These are phyloP conservation scores for Vitis rupestris DNA, from an alignment of 164 flowering plant genomes.

Conservation along the genomic window DNA sequence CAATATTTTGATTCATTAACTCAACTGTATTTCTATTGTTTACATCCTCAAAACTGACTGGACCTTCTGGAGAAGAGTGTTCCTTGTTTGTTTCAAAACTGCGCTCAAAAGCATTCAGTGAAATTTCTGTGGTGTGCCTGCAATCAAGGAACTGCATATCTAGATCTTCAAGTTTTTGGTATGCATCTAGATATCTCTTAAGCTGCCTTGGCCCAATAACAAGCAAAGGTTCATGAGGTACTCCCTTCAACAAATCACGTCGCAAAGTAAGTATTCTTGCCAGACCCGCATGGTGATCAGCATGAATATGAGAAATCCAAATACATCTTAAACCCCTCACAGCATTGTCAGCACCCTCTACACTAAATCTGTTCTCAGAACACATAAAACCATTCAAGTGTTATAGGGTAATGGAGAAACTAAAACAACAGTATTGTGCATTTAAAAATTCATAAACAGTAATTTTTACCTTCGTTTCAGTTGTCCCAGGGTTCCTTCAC, in stretches of 20 bases:
- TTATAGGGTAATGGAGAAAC: not conserved
- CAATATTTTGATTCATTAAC: conserved; percentile 15
- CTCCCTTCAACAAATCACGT: conserved; percentile 53
- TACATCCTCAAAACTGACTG: conserved; percentile 4
- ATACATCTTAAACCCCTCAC: conserved; percentile 62
- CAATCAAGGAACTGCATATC: conserved; percentile 93
- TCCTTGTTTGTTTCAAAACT: conserved; percentile 15
- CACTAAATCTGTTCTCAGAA: conserved; percentile 60
- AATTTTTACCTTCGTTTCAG: conserved; percentile 81
- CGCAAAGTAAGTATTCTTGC: conserved; percentile 88
- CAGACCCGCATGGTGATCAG: conserved; percentile 96
- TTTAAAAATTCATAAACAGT: not conserved
- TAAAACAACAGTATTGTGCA: conserved; percentile 1
- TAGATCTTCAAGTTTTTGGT: conserved; percentile 85
- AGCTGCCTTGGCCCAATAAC: conserved; percentile 91
- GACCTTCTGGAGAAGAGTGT: conserved; percentile 19
- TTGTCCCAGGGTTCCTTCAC: conserved; percentile 97
- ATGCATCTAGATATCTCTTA: conserved; percentile 76
- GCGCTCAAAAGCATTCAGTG: conserved; percentile 39
- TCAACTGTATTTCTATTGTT: conserved; percentile 11
- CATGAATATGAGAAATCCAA: conserved; percentile 99
- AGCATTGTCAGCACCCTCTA: conserved; percentile 79
- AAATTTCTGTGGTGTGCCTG: conserved; percentile 60
- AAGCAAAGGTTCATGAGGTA: conserved; percentile 73
- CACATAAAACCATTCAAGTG: not conserved